These are phyloP conservation scores for Vanderwaltozyma tropicalis DNA, from an alignment of 805 yeast genomes.

Conservation along the genomic window DNA sequence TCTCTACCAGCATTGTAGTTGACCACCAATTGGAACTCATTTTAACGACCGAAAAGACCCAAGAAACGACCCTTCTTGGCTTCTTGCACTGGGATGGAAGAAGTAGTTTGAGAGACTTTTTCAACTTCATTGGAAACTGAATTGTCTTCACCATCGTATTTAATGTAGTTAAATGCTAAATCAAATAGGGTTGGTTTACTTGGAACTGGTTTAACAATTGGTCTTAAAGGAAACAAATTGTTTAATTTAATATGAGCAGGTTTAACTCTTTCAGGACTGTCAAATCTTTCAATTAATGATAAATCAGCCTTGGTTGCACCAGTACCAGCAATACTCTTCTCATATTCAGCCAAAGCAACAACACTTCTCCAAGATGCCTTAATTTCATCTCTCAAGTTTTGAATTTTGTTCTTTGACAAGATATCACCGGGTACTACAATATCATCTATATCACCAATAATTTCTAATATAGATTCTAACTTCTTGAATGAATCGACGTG, in stretches of 20 bases:
- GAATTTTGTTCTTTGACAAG: conserved; percentile 34
- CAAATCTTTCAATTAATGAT: conserved; percentile 35
- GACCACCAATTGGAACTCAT: no score
- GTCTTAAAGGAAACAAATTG: conserved; percentile 25
- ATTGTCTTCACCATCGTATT: conserved; percentile 30
- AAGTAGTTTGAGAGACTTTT: background rate
- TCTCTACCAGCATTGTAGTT: no score
- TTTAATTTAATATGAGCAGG: conserved; percentile 16
- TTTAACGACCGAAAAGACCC: conserved; percentile 55
- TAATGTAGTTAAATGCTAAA: conserved; percentile 74
- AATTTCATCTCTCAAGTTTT: conserved; percentile 39
- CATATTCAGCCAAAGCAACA: conserved; percentile 29
- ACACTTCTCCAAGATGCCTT: conserved; percentile 23
- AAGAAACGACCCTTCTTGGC: conserved; percentile 57
- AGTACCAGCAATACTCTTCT: conserved; percentile 10
- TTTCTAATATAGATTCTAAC: conserved; percentile 8
- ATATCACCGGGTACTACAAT: conserved; percentile 15
- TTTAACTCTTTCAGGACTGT: conserved; percentile 5
- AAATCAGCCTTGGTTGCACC: conserved; percentile 6
- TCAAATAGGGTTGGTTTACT: conserved; percentile 89
- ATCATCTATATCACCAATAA: conserved; percentile 4
- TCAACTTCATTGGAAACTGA: conserved; percentile 7
- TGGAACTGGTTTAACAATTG: conserved; percentile 49
- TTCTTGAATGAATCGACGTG: conserved; percentile 18
- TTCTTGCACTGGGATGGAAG: conserved; percentile 6